A percentile compares a stretch with the other conserved stretches of the same genome.
Evolutionary conservation across 805 yeast species (phyloP).

Genomic region (Wickerhamomyces kurtzmanii): DNA sequence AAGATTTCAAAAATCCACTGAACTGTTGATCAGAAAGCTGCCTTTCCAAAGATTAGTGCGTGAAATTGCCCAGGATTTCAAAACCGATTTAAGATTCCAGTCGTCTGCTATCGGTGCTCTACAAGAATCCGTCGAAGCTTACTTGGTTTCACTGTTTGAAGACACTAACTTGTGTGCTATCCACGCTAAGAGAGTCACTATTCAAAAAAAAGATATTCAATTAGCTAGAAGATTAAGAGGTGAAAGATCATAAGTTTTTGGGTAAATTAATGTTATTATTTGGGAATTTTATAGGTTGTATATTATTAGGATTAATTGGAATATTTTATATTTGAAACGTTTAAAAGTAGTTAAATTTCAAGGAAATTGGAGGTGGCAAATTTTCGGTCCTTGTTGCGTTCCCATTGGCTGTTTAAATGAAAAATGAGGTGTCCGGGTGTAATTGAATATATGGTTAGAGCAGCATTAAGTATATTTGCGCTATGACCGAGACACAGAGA

Average conservation of each 20-base stretch:
- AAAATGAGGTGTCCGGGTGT: too few species aligned
- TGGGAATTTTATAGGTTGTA: too few species aligned
- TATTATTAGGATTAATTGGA: too few species aligned
- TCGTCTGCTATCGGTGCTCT: conserved; percentile 96
- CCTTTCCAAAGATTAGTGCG: conserved; percentile 97
- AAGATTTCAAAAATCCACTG: conserved; percentile 95
- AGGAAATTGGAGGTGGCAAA: too few species aligned
- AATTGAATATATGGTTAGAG: too few species aligned
- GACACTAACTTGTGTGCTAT: conserved; percentile 98
- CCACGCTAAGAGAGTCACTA: conserved; percentile 98
- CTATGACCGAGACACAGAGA: too few species aligned
- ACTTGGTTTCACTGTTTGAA: conserved; percentile 90
- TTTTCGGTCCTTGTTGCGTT: too few species aligned
- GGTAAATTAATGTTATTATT: too few species aligned
- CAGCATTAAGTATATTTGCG: too few species aligned
- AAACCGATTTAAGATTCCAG: conserved; percentile 91
- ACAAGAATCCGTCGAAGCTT: conserved; percentile 98
- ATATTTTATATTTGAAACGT: too few species aligned
- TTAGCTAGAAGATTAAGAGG: conserved; percentile 98
- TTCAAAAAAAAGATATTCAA: conserved; percentile 97
- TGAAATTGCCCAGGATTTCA: conserved; percentile 92
- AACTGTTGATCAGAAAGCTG: conserved; percentile 86
- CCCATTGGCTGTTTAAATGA: too few species aligned
- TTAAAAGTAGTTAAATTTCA: too few species aligned
- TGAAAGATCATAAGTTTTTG: conserved; percentile 64